phyloP scores from a whole-genome alignment of 2,329 filamentous ascomycete genomes.

The Fusarium pseudocircinatum region DNA sequence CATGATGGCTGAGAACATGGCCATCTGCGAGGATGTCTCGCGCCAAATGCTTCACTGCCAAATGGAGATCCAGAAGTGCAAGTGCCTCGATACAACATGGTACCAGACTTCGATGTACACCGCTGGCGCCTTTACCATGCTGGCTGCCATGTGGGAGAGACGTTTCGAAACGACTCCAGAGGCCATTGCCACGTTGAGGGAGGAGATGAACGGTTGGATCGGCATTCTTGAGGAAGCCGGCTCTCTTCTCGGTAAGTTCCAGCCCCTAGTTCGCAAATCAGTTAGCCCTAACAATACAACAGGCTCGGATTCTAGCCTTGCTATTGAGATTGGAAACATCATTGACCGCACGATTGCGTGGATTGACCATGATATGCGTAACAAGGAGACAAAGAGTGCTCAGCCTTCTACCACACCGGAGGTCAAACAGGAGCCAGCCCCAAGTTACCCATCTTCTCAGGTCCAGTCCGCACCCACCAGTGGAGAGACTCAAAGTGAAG shows the following conservation, averaged over 20 bases:
- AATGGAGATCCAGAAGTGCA: slow-evolving; percentile 67
- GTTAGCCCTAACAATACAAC: slow-evolving; percentile 26
- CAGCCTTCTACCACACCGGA: slow-evolving; percentile 31
- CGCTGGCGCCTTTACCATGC: slow-evolving; percentile 75
- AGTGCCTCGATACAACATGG: slow-evolving; percentile 81
- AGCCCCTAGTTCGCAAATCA: not conserved
- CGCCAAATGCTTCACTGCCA: slow-evolving; percentile 71
- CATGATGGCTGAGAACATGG: slow-evolving; percentile 69
- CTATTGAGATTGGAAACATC: slow-evolving; percentile 57
- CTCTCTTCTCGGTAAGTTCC: slow-evolving; percentile 68
- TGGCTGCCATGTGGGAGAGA: slow-evolving; percentile 76
- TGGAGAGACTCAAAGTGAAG: slow-evolving; percentile 29
- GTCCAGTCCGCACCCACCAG: slow-evolving; percentile 13
- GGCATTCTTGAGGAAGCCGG: slow-evolving; percentile 74
- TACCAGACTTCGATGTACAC: slow-evolving; percentile 78
- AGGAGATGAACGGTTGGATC: slow-evolving; percentile 77
- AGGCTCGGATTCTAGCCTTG: slow-evolving; percentile 58
- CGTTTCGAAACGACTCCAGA: slow-evolving; percentile 66
- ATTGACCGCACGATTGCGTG: slow-evolving; percentile 62
- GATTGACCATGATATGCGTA: slow-evolving; percentile 62
- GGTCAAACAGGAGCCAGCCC: slow-evolving; percentile 53
- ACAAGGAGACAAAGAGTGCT: slow-evolving; percentile 41
- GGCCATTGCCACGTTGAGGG: slow-evolving; percentile 68
- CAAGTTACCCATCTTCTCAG: slow-evolving; percentile 28
- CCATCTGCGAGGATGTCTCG: slow-evolving; percentile 73